Conservation (phyloP, 768 basidiomycete species). For the Lactarius psammicola region DNA sequence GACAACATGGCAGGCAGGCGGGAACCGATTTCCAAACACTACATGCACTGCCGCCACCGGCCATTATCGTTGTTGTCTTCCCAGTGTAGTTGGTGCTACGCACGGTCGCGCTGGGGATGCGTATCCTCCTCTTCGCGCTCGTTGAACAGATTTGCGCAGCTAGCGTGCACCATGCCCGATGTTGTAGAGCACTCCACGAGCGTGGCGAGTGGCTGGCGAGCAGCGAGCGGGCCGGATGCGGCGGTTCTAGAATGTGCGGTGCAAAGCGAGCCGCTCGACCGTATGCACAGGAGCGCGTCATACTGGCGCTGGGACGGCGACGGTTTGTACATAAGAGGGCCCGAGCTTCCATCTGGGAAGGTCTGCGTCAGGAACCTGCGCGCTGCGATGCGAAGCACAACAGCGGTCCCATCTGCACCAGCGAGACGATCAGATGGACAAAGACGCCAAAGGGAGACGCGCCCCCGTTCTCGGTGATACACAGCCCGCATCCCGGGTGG, state of each 20-base stretch:
- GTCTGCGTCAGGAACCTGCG: constrained; percentile 76
- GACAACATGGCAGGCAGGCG: too few species aligned
- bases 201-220: too few species aligned
- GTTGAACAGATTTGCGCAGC: too few species aligned
- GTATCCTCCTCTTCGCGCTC: too few species aligned
- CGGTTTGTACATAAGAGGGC: constrained; percentile 49
- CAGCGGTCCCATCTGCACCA: background rate
- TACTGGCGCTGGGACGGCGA: constrained; percentile 30
- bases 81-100: too few species aligned
- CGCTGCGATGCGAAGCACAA: background rate
- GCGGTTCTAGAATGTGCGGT: background rate
- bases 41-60: too few species aligned
- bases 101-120: too few species aligned
- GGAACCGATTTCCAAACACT: too few species aligned
- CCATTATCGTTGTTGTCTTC: too few species aligned
- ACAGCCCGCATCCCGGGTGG: constrained; percentile 47
- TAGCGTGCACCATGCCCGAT: too few species aligned
- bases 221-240: too few species aligned
- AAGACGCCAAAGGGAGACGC: constrained; percentile 32
- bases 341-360: constrained; percentile 48
- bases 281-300: constrained; percentile 22
- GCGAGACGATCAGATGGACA: constrained; percentile 31
- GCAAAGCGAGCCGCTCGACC: constrained; percentile 20
- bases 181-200: background rate
- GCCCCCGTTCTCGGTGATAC: constrained; percentile 70